Conservation (phyloP, 73 alveolate species). For the Tetrahymena borealis region DNA sequence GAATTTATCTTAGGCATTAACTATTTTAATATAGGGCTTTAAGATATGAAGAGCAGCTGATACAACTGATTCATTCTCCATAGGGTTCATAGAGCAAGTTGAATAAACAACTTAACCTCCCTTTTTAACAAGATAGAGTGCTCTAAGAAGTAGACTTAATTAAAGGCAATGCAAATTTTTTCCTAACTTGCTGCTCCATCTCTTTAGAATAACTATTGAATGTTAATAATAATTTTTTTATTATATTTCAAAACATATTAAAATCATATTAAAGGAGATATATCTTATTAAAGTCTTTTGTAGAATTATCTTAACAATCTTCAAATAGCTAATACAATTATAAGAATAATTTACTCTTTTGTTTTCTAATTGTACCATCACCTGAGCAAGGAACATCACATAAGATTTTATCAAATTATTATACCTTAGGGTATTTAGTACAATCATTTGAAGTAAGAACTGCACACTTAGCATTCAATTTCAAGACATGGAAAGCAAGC, state of each 20-base stretch:
- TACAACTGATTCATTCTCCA: conserved; percentile 55
- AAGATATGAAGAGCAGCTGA: conserved; percentile 18
- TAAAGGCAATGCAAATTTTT: conserved; percentile 49
- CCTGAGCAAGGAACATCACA: conserved; percentile 57
- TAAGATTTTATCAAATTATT: conserved; percentile 31
- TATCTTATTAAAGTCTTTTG: too few relatives aligned
- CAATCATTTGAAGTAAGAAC: conserved; percentile 43
- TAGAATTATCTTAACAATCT: too few relatives aligned
- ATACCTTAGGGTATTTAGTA: not conserved
- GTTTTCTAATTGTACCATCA: conserved; percentile 51
- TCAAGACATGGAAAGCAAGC: conserved; percentile 87
- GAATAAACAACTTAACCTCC: conserved; percentile 52
- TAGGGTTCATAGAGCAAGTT: conserved; percentile 48
- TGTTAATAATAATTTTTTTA: not conserved
- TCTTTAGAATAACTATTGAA: conserved; percentile 35
- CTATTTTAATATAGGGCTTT: not conserved
- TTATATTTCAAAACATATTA: too few relatives aligned
- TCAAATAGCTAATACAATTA: too few relatives aligned
- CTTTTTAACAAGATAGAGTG: conserved; percentile 48
- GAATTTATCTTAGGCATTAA: not conserved
- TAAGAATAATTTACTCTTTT: conserved; percentile 10
- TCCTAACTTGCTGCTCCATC: conserved; percentile 58
- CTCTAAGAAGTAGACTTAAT: conserved; percentile 51
- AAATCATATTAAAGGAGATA: too few relatives aligned
- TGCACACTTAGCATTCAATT: conserved; percentile 77